These are phyloP conservation scores for Mycena vulgaris DNA, from an alignment of 768 basidiomycete genomes.

Conservation along the genomic window DNA sequence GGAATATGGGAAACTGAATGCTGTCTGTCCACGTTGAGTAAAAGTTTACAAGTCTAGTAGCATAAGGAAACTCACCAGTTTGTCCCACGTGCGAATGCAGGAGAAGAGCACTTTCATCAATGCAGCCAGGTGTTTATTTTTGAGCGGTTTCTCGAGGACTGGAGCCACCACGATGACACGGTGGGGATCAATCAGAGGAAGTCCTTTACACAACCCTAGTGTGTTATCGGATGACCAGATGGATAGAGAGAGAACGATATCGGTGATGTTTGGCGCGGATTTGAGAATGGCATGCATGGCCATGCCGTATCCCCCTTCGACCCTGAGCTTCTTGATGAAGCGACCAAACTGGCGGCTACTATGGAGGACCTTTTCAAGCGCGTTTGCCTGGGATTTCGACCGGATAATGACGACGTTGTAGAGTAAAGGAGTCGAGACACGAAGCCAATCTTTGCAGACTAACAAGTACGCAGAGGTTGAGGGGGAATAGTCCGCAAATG, in stretches of 20 bases:
- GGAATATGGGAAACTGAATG: background rate
- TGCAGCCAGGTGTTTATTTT: background rate
- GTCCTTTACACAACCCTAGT: background rate
- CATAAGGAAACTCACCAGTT: background rate
- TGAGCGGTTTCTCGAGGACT: background rate
- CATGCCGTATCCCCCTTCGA: too few species aligned
- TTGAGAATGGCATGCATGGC: too few species aligned
- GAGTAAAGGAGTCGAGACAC: background rate
- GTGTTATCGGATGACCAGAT: too few species aligned
- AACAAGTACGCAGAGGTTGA: too few species aligned
- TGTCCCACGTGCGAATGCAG: background rate
- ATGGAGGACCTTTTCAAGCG: too few species aligned
- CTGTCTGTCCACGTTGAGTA: too few species aligned
- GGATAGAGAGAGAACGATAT: too few species aligned
- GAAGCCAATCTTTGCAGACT: conserved; percentile 2
- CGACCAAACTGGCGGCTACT: too few species aligned
- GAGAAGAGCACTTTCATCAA: background rate
- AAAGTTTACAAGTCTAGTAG: background rate
- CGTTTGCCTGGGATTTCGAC: too few species aligned
- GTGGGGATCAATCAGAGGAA: background rate
- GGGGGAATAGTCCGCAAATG: too few species aligned
- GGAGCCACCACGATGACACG: background rate
- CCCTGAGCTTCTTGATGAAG: too few species aligned
- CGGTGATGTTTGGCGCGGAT: too few species aligned
- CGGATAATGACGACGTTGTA: background rate